Conservation (phyloP, 1,284 basidiomycete genomes). For the Naganishia cerealis region DNA sequence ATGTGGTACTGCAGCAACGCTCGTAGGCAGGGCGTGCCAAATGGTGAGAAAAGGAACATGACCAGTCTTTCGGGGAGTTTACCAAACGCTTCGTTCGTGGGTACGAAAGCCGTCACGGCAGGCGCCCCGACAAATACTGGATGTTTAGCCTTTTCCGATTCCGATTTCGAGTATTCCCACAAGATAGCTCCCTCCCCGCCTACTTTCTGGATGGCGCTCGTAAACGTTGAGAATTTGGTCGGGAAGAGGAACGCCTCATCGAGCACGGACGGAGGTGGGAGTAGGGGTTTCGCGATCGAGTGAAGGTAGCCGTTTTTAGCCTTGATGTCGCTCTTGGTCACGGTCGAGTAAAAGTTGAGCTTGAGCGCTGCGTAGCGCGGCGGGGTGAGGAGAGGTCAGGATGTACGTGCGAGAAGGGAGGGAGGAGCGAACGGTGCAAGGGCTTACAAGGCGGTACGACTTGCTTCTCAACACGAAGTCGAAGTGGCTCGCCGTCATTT, state of each 20-base stretch:
- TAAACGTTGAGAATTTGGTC: constrained; percentile 62
- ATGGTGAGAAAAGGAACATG: constrained; percentile 68
- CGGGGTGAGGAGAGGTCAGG: no score
- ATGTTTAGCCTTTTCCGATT: constrained; percentile 48
- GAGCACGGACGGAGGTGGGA: constrained; percentile 66
- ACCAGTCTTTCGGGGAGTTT: constrained; percentile 62
- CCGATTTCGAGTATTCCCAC: constrained; percentile 55
- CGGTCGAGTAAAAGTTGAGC: constrained; percentile 63
- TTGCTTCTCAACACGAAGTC: constrained; percentile 60
- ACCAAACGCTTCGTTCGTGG: constrained; percentile 65
- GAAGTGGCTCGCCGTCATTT: constrained; percentile 60
- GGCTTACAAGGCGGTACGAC: constrained; percentile 52
- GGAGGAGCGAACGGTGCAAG: no score
- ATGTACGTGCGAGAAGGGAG: no score
- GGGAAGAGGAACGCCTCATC: constrained; percentile 62
- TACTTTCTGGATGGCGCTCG: constrained; percentile 63
- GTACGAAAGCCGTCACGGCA: constrained; percentile 66
- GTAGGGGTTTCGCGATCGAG: constrained; percentile 62
- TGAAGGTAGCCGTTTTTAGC: constrained; percentile 69
- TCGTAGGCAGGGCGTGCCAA: constrained; percentile 61
- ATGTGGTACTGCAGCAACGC: constrained; percentile 70
- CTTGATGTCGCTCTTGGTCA: constrained; percentile 55
- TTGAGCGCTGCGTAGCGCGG: constrained; percentile 50
- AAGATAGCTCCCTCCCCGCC: constrained; percentile 57
- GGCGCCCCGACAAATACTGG: constrained; percentile 57